Base-by-base conservation (phyloP, 2,329 filamentous ascomycete genomes). In the Atkinsonella hypoxylon region DNA sequence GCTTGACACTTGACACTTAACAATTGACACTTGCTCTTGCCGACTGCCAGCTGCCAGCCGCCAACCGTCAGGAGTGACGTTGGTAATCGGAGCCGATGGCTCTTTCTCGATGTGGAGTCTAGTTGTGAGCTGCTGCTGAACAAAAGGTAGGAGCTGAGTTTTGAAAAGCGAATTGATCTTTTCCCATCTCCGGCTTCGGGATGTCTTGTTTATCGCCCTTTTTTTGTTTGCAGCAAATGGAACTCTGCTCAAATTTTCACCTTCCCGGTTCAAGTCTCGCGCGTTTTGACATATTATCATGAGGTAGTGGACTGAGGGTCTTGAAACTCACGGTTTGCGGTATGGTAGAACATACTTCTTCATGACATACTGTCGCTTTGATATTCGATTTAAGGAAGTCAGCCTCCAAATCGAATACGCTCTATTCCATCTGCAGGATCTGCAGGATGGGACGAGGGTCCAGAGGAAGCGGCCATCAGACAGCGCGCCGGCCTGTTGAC, bases 401-500 rank as follows among this genome's bases (percentile, higher is more conserved):
- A 39, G n/a, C 18, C 49, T 30, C 30, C 6, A 34, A 32, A 34
- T 43, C 45, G n/a, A 44, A 26, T 49, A 43, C 43, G 17, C 41
- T 34, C 17, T 51, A 18, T 18, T 51, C 18, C 26, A 26, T 26
- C 26, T 7, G n/a, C n/a, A n/a, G n/a, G 9, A 26, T 22, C 7
- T 46, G 22, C 53, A 57, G 26, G 53, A 74, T 74, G 72, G 65
- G 63, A 48, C 65, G 70, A 50, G 67, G 67, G 46, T 63, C 67
- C 46, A 62, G 67, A 32, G 62, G 61, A 56, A 62, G 58, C 50
- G 57, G 57, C 46, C 63, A 60, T 52, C 65, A 59, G 45, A 58
- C 61, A 40, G 61, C 63, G 51, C 71, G 69, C 52, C 70, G 73
- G 17, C 67, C 75, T 38, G 70, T 75, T 40, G 77, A 81, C 54